Conservation (phyloP, 1,284 basidiomycete species). For the Cutaneotrichosporon sp. region DNA sequence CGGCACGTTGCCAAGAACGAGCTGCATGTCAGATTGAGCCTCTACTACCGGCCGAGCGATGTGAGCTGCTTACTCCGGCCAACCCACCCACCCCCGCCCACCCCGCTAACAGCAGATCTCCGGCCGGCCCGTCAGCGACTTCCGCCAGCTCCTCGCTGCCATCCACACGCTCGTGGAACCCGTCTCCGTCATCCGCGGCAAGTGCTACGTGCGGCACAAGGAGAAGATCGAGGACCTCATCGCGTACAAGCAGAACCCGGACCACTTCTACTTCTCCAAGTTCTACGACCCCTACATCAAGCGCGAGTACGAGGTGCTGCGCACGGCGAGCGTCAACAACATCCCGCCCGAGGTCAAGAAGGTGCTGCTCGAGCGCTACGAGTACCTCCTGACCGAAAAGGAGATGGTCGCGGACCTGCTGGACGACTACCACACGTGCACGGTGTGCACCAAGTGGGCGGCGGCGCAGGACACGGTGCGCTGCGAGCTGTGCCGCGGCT, state of each 20-base stretch:
- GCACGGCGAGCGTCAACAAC: conserved; percentile 82
- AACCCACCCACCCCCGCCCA: too few species aligned
- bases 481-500: conserved; percentile 91
- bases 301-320: conserved; percentile 95
- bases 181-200: conserved; percentile 83
- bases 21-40: conserved; percentile 72
- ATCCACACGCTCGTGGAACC: conserved; percentile 95
- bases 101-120: too few species aligned
- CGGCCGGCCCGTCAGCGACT: conserved; percentile 65
- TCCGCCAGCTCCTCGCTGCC: conserved; percentile 84
- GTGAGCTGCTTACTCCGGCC: conserved; percentile 58
- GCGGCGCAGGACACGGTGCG: conserved; percentile 81
- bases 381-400: conserved; percentile 92
- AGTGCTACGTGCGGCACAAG: conserved; percentile 88
- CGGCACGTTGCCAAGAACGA: conserved; percentile 28
- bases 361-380: conserved; percentile 77
- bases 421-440: conserved; percentile 80
- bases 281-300: conserved; percentile 97
- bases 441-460: conserved; percentile 78
- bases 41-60: conserved; percentile 80
- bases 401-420: conserved; percentile 89
- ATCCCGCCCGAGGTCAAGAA: conserved; percentile 76
- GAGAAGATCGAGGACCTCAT: conserved; percentile 91
- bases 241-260: conserved; percentile 93
- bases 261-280: conserved; percentile 92